Evolutionary conservation across 805 yeast genomes (phyloP).

Genomic region (Lipomyces sp.): DNA sequence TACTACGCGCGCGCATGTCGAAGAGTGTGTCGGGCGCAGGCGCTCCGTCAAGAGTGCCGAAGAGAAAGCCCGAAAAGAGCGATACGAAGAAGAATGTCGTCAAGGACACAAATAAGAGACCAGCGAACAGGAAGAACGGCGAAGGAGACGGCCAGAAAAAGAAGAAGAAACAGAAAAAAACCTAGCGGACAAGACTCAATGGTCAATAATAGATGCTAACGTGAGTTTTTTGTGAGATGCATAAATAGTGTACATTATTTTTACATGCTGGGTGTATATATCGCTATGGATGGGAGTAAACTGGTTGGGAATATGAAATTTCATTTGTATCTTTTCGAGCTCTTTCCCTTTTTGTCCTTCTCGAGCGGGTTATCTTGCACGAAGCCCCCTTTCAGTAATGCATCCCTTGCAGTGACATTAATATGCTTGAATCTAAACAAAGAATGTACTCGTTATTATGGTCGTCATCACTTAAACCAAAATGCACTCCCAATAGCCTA

Average conservation of each 20-base stretch:
- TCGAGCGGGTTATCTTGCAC: conserved; percentile 38
- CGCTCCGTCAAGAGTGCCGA: not conserved
- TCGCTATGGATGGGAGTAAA: not conserved
- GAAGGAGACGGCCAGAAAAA: not conserved
- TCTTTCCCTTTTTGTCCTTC: conserved; percentile 42
- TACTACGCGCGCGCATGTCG: conserved; percentile 16
- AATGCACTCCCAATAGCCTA: conserved; percentile 11
- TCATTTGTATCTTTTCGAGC: conserved; percentile 16
- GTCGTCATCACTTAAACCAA: not conserved
- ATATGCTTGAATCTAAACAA: conserved; percentile 79
- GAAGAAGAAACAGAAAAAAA: conserved; percentile 21
- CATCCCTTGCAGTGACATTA: conserved; percentile 85
- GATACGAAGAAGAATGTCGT: not conserved
- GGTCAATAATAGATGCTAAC: not conserved
- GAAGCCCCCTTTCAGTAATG: conserved; percentile 66
- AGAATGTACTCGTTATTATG: not conserved
- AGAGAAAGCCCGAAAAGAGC: not conserved
- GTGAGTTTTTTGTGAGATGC: not conserved
- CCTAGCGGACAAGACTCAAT: not conserved
- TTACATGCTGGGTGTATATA: not conserved
- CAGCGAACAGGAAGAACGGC: not conserved
- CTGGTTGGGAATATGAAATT: not conserved
- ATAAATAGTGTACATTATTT: not conserved
- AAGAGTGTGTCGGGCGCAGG: conserved; percentile 28
- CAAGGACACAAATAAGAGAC: conserved; percentile 4